Evolutionary conservation across 2,329 filamentous ascomycete genomes (phyloP).

Genomic region (Colletotrichum tropicale): DNA sequence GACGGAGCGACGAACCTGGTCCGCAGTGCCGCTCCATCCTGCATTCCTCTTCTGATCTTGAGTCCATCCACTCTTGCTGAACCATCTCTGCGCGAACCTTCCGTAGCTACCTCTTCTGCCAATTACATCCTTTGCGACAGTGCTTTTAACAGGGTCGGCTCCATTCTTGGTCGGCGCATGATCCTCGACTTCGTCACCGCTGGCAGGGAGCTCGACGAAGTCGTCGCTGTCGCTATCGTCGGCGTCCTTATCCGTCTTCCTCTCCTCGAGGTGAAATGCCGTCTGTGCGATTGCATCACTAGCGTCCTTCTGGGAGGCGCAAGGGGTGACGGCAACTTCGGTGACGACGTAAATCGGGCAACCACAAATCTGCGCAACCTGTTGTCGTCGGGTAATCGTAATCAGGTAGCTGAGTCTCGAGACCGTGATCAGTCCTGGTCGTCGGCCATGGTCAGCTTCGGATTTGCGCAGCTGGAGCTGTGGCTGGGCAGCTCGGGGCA

Average conservation of each 20-base stretch:
- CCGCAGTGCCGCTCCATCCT: slow-evolving; percentile 61
- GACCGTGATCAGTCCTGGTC: slow-evolving; percentile 79
- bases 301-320: slow-evolving; percentile 77
- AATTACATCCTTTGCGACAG: slow-evolving; percentile 88
- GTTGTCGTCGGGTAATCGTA: slow-evolving; percentile 82
- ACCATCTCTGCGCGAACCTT: slow-evolving; percentile 89
- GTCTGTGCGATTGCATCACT: slow-evolving; percentile 72
- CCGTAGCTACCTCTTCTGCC: slow-evolving; percentile 83
- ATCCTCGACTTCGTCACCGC: slow-evolving; percentile 50
- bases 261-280: slow-evolving; percentile 42
- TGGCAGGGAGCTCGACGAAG: slow-evolving; percentile 37
- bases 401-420: slow-evolving; percentile 84
- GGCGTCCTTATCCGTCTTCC: slow-evolving; percentile 42
- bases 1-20: slow-evolving; percentile 8
- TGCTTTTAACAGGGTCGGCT: slow-evolving; percentile 50
- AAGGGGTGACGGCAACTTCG: slow-evolving; percentile 88
- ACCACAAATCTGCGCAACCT: slow-evolving; percentile 86
- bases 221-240: slow-evolving; percentile 54
- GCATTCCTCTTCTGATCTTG: slow-evolving; percentile 72
- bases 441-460: slow-evolving; percentile 9
- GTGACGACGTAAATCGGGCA: slow-evolving; percentile 86
- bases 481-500: slow-evolving; percentile 7
- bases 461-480: background rate
- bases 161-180: slow-evolving; percentile 32
- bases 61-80: slow-evolving; percentile 83